Evolutionary conservation across 1,284 basidiomycete genomes (phyloP).

Genomic region (Rhodotorula sp.): DNA sequence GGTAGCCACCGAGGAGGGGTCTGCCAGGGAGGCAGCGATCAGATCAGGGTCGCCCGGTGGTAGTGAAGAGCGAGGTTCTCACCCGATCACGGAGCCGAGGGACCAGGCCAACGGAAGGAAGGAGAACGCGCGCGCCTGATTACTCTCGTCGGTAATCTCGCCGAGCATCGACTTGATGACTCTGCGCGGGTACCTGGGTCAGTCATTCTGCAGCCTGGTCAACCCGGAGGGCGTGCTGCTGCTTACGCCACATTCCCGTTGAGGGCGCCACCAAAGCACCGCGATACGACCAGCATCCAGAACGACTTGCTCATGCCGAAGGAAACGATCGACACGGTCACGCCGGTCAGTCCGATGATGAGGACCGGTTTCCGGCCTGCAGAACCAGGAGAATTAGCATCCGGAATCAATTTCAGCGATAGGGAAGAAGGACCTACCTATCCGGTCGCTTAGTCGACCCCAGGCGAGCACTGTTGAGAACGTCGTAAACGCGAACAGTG

Average conservation of each 20-base stretch:
- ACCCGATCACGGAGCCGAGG: slow-evolving; percentile 37
- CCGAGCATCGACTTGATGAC: slow-evolving; percentile 46
- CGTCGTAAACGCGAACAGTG: slow-evolving; percentile 47
- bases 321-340: slow-evolving; percentile 46
- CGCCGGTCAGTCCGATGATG: slow-evolving; percentile 48
- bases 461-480: slow-evolving; percentile 47
- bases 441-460: slow-evolving; percentile 48
- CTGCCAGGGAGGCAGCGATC: neutral
- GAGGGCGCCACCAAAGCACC: slow-evolving; percentile 45
- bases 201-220: neutral
- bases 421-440: slow-evolving; percentile 25
- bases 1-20: slow-evolving; percentile 45
- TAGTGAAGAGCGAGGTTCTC: slow-evolving; percentile 1
- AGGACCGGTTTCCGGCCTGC: slow-evolving; percentile 50
- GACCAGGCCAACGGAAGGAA: slow-evolving; percentile 41
- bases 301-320: slow-evolving; percentile 50
- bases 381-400: neutral
- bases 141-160: slow-evolving; percentile 43
- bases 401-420: neutral
- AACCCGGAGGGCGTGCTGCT: neutral
- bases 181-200: neutral
- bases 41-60: no score
- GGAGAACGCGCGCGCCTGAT: slow-evolving; percentile 43
- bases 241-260: slow-evolving; percentile 44
- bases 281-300: slow-evolving; percentile 46